A percentile compares a stretch with the other conserved stretches of the same genome.
Conservation (phyloP, 2,329 filamentous ascomycete genomes). For the Knoxdaviesia capensis region DNA sequence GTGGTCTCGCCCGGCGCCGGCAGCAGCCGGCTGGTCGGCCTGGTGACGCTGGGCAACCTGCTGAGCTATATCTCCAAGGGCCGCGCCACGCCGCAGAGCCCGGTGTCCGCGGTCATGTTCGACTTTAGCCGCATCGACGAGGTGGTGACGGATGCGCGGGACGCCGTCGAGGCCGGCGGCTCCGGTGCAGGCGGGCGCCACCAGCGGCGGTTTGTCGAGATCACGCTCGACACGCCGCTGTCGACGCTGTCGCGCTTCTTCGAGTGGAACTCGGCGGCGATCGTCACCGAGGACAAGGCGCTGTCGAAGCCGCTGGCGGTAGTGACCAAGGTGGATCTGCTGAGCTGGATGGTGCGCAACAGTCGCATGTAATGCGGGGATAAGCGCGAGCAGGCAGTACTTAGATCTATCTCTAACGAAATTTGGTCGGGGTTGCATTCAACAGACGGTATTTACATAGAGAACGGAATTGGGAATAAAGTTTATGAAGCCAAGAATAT, state of each 20-base stretch:
- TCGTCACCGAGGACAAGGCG: conserved; percentile 63
- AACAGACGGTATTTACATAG: not conserved
- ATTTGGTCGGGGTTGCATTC: not conserved
- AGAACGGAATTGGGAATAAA: no score
- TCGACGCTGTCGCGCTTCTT: conserved; percentile 77
- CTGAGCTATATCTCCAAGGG: conserved; percentile 77
- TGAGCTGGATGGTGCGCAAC: conserved; percentile 72
- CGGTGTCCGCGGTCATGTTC: conserved; percentile 86
- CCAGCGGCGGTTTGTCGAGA: conserved; percentile 70
- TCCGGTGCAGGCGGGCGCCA: conserved; percentile 16
- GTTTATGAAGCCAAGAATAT: no score
- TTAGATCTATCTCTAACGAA: conserved; percentile 5
- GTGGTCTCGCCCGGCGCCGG: conserved; percentile 51
- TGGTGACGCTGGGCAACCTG: conserved; percentile 88
- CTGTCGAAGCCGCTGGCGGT: conserved; percentile 65
- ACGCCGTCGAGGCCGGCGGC: conserved; percentile 25
- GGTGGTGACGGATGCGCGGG: conserved; percentile 71
- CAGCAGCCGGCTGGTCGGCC: conserved; percentile 53
- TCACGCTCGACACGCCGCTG: conserved; percentile 76
- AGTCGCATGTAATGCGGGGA: no score
- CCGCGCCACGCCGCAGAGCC: conserved; percentile 51
- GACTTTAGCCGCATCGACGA: conserved; percentile 77
- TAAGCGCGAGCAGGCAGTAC: no score
- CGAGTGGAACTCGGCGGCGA: conserved; percentile 92
- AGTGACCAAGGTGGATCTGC: conserved; percentile 87